Evolutionary conservation across 306 rosid genomes (phyloP), one percentile per base, ranked within the genome.

Genomic region (Quercus robur): DNA sequence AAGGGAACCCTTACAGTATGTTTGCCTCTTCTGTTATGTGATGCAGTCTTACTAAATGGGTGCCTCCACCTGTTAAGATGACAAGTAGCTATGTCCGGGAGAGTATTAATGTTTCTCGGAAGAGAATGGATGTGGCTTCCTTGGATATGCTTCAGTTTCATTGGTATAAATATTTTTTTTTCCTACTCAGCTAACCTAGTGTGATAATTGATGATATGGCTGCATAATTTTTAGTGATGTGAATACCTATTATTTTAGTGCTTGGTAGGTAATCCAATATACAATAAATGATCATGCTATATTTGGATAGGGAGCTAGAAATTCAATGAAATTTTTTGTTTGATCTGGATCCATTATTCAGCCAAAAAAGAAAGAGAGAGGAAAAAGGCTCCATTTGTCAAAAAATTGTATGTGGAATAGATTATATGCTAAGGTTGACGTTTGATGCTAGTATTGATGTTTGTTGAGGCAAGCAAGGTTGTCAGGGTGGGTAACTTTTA

Each of bases 111-210:
- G 80, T 91, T 57, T 94, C 99, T 44, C 87, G 94, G 82, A 94
- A 86, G 90, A 94, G 99, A 87, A 94, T 94, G 99, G 99, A 93
- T 69, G 97, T 94, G 71, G 83, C 88, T 76, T 89, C 98, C 68
- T 83, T 95, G 86, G 99, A 95, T 85, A 95, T 95, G 99, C 99
- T 95, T 87, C 99, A 93, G 87, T 95, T 95, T 80, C 98, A 95
- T 86, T 95, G 99, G 99, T 94, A 88, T 46, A 9, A 9, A 9
- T 11, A 0, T 46, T 38, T 46, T 70, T 56, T 69, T 76, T 77
- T 38, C 33, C 78, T 31, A 57, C 31, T 17, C 59, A 70, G 26
- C 69, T 35, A 25, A 74, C 72, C 21, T 56, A 25, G 77, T 69
- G 70, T 58, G 77, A 55, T 28, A 67, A 67, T 52, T 30, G 70